A percentile compares a stretch with the other conserved stretches of the same genome.
These are phyloP conservation scores for Oryza punctata DNA, from an alignment of 176 grass and related monocot species.

Conservation along the genomic window DNA sequence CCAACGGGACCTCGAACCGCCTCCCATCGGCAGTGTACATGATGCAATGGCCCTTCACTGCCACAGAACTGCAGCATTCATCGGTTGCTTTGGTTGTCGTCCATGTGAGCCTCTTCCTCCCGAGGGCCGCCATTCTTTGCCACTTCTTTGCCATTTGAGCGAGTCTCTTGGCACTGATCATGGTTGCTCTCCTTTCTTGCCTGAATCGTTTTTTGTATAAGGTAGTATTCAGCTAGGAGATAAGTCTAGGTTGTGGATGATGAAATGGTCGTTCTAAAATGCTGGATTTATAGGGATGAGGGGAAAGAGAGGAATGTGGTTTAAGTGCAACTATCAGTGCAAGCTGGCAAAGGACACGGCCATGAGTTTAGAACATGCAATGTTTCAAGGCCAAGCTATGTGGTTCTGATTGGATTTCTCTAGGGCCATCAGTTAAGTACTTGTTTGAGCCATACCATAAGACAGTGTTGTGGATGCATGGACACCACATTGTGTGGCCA, in stretches of 20 bases:
- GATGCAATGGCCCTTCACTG: conserved; percentile 50
- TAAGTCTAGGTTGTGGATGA: conserved; percentile 23
- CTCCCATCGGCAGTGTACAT: conserved; percentile 40
- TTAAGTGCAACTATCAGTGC: conserved; percentile 5
- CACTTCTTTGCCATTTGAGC: conserved; percentile 60
- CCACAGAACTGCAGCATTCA: background rate
- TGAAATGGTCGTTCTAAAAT: background rate
- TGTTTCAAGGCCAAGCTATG: conserved; percentile 8
- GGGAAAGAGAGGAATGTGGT: background rate
- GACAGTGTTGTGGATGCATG: background rate
- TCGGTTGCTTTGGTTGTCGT: background rate
- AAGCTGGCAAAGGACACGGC: conserved; percentile 33
- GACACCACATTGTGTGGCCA: conserved; percentile 20
- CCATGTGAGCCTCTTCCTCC: conserved; percentile 38
- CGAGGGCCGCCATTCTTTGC: conserved; percentile 45
- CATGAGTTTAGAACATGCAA: conserved; percentile 38
- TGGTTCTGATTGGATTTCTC: conserved; percentile 29
- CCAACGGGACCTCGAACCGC: conserved; percentile 56
- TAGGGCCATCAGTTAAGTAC: conserved; percentile 5
- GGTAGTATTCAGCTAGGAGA: background rate
- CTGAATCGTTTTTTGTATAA: background rate
- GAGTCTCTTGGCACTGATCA: conserved; percentile 58
- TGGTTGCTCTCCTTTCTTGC: conserved; percentile 14
- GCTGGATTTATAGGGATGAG: conserved; percentile 39
- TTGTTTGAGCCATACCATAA: conserved; percentile 14